Base-by-base conservation (phyloP, 192 early-diverging fungal species). In the Gamsiella multidivaricata region DNA sequence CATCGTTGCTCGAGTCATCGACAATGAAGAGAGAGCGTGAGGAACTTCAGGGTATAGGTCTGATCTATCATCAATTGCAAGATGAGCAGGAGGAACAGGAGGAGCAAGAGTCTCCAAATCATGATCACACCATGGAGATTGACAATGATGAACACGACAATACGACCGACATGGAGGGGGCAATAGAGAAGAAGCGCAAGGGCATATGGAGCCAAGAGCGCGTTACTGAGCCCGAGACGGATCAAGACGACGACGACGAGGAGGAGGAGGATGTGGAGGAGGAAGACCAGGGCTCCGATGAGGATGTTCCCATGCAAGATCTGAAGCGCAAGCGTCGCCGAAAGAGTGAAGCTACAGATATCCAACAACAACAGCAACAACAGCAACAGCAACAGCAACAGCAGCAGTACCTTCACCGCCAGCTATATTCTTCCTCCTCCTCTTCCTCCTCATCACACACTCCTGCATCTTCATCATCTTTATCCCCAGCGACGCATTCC, bases 311-410 rank as follows among this genome's bases (percentile, higher is more conserved):
- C 11, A 5, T 15, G 12, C 10, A 56, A 22, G 56, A 59, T 32
- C 26, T 9, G 10, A 43, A 43, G 17, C 11, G 2, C 28, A 65
- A 65, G 28, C 53, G 52, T 31, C 54, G 54, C 9, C 46, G 32
- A 31, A 56, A 56, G 28, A 25, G n/a, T 18, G n/a, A n/a, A n/a
- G n/a, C n/a, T n/a, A n/a, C 18, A 0, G 26, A 20, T 22, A 31
- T 31, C 31, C 55, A 58, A 56, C 54, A 56, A 56, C 59, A 49
- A n/a, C 29, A 28, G 0, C 47, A 36, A 18, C 61, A 37, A 26
- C 47, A 51, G 22, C 45, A 51, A 18, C 58, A 58, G n/a, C 55
- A 61, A 31, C 58, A 50, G 20, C 47, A 50, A 49, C 60, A 62
- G n/a, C 61, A 62, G 34, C 46, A 52, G 3, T n/a, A 33, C 8